These are phyloP conservation scores for Spizellomyces punctatus DNA, from an alignment of 192 early-diverging fungal genomes.

Conservation along the genomic window DNA sequence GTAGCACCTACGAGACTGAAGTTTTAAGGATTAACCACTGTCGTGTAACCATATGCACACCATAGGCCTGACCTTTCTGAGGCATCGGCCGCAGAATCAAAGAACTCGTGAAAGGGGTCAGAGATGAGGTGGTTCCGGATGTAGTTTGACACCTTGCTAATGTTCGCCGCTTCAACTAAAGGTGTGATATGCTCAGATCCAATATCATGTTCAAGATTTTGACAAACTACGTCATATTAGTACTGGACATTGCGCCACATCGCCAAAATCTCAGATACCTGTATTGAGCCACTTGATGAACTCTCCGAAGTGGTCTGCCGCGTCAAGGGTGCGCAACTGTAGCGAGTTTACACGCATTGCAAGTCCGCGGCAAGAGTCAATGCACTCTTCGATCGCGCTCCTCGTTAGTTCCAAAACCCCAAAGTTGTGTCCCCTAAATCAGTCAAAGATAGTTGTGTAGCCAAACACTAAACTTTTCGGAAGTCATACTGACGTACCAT, in stretches of 20 bases:
- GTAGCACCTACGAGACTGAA: no score
- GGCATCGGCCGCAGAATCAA: not conserved
- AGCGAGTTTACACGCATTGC: not conserved
- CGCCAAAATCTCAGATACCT: not conserved
- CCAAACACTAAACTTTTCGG: not conserved
- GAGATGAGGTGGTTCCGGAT: not conserved
- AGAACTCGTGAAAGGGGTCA: not conserved
- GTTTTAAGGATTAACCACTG: no score
- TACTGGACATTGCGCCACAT: no score
- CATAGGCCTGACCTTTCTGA: no score
- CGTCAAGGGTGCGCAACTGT: not conserved
- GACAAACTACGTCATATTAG: not conserved
- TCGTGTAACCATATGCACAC: no score
- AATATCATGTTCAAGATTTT: constrained; percentile 1
- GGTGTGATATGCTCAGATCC: not conserved
- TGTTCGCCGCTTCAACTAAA: not conserved
- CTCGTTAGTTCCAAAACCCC: not conserved
- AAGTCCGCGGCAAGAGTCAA: not conserved
- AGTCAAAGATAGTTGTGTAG: not conserved
- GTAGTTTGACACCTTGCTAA: not conserved
- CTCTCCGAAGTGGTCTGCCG: not conserved
- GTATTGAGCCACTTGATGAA: not conserved
- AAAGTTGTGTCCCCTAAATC: not conserved
- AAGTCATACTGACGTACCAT: not conserved
- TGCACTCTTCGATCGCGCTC: not conserved